Percentiles rank a stretch among this genome's conserved stretches.
Evolutionary conservation across 2,329 filamentous ascomycete genomes (phyloP).

Genomic region (Talaromyces funiculosus): DNA sequence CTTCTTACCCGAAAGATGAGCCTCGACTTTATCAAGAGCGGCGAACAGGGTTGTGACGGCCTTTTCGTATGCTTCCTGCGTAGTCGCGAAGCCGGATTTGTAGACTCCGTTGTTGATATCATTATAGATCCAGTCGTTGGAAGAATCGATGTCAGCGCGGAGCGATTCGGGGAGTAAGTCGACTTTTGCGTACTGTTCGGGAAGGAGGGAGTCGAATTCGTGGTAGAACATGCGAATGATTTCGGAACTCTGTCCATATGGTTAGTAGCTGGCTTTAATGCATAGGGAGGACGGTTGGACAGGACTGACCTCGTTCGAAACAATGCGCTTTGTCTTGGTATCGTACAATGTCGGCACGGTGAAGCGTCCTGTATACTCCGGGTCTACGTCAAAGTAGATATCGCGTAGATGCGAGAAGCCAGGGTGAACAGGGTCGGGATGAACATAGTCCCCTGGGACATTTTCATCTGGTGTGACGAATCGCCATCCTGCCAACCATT

Average conservation of each 20-base stretch:
- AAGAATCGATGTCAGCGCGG: slow-evolving; percentile 64
- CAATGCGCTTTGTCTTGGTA: slow-evolving; percentile 64
- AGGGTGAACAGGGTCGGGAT: slow-evolving; percentile 55
- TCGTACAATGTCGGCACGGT: slow-evolving; percentile 81
- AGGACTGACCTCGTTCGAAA: slow-evolving; percentile 69
- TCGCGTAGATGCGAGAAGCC: slow-evolving; percentile 68
- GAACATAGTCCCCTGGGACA: slow-evolving; percentile 50
- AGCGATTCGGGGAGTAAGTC: slow-evolving; percentile 64
- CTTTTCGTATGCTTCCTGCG: slow-evolving; percentile 73
- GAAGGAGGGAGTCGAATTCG: slow-evolving; percentile 69
- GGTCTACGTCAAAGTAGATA: slow-evolving; percentile 71
- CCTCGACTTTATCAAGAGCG: slow-evolving; percentile 70
- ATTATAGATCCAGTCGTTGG: slow-evolving; percentile 75
- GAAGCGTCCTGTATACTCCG: slow-evolving; percentile 69
- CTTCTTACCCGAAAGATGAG: slow-evolving; percentile 54
- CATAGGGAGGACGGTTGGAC: no score
- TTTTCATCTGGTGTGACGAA: slow-evolving; percentile 65
- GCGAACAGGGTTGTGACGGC: slow-evolving; percentile 68
- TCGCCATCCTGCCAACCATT: slow-evolving; percentile 61
- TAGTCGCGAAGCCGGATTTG: slow-evolving; percentile 72
- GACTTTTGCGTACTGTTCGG: slow-evolving; percentile 53
- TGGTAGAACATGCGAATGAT: slow-evolving; percentile 86
- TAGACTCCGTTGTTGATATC: slow-evolving; percentile 50
- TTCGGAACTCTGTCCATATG: slow-evolving; percentile 55
- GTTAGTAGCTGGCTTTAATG: not conserved